Base-by-base conservation (phyloP, 768 basidiomycete species). In the Tricholoma flavovirens region DNA sequence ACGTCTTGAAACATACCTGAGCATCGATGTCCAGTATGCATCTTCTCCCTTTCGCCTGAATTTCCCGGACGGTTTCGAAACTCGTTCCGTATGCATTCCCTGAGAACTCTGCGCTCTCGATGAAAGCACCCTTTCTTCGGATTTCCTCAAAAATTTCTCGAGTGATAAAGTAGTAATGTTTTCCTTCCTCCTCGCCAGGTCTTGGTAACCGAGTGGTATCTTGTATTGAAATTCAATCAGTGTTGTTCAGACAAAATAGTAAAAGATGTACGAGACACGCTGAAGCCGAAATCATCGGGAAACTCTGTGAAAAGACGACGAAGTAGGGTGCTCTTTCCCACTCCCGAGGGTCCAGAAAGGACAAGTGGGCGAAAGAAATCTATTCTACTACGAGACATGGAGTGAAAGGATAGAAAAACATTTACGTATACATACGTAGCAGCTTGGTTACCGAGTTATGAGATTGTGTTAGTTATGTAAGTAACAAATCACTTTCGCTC, bases 1-100 rank as follows among this genome's bases (percentile, higher is more conserved):
- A 59, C 21, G 53, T 43, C 42, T 54, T 45, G 43, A 17, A 48
- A 73, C 77, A 55, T 67, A 90, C 93, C 87, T 98, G 95, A 9
- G 90, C 87, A 66, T 98, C 96, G 56, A 98, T 98, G 68, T 98
- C 96, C 36, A 98, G 80, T 56, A 98, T 87, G 68, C 96, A 98
- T 11, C 92, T 83, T 59, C 80, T 82, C 14, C 90, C 92, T 3
- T 80, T 75, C 15, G 78, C 70, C 33, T 83, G 77, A 24, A 97
- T 86, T 29, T 79, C 77, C 32, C 78, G 73, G 29, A 98, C 83
- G 19, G 93, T 85, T 59, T 83, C 77, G 59, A 86, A 84, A 61
- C 87, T 92, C 4, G 94, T 96, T n/a, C 95, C 95, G 66, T 98
- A 98, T 63, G 82, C 81, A 67, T 98, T 97, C 21, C 87, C 83